Evolutionary conservation across 176 grass and related monocot species (phyloP).

Genomic region (Zizania latifolia): DNA sequence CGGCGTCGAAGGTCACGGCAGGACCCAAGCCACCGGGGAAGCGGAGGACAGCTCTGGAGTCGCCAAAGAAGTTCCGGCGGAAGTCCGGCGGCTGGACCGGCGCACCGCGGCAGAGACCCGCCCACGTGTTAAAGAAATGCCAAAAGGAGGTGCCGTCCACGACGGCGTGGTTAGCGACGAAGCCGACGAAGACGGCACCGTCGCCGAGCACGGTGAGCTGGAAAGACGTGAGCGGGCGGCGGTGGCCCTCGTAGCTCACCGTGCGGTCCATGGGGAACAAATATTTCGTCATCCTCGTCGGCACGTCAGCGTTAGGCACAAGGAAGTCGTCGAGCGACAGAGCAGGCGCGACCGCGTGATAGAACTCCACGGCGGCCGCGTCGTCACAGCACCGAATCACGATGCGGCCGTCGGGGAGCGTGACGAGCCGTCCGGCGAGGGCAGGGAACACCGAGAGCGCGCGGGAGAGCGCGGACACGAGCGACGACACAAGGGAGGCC

Average conservation of each 20-base stretch:
- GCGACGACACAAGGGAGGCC: constrained; percentile 31
- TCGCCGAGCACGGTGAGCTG: constrained; percentile 75
- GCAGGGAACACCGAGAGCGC: constrained; percentile 50
- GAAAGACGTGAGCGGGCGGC: constrained; percentile 56
- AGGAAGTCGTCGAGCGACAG: constrained; percentile 55
- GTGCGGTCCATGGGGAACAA: constrained; percentile 74
- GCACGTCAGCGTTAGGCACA: constrained; percentile 51
- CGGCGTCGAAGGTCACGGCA: constrained; percentile 65
- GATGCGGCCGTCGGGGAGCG: constrained; percentile 47
- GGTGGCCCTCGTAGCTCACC: constrained; percentile 72
- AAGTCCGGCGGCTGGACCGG: constrained; percentile 48
- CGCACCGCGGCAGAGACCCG: constrained; percentile 57
- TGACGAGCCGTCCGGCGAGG: constrained; percentile 66
- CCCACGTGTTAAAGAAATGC: constrained; percentile 96
- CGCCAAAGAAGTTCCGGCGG: constrained; percentile 61
- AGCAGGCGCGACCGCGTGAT: constrained; percentile 43
- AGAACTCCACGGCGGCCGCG: constrained; percentile 46
- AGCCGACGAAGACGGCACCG: constrained; percentile 73
- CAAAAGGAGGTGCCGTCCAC: constrained; percentile 94
- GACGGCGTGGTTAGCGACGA: constrained; percentile 62
- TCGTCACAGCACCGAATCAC: constrained; percentile 51
- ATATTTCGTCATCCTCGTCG: constrained; percentile 33
- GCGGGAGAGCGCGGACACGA: constrained; percentile 46
- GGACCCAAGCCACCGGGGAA: constrained; percentile 51
- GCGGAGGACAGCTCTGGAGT: constrained; percentile 51